Evolutionary conservation across 2,329 filamentous ascomycete species (phyloP).

Genomic region (Neopestalotiopsis clavispora): DNA sequence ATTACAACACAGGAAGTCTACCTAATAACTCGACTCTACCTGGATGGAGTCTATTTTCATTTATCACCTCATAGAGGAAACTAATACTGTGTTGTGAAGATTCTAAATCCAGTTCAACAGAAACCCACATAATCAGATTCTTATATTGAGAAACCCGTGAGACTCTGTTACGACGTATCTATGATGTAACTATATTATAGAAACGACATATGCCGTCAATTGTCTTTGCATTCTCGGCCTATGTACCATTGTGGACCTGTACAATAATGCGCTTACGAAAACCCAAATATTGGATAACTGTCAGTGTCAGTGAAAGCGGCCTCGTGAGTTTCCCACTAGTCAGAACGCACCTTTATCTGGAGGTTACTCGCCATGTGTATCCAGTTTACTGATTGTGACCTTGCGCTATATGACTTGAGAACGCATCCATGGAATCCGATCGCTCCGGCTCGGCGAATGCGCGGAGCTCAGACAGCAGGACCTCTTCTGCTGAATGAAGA

Average conservation of each 20-base stretch:
- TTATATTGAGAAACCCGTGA: neutral
- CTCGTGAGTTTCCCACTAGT: neutral
- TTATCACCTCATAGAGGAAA: too few relatives aligned
- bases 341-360: neutral
- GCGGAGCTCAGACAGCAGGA: neutral
- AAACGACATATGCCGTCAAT: conserved; percentile 1
- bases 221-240: neutral
- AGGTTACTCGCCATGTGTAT: neutral
- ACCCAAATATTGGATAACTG: neutral
- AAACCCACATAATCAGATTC: too few relatives aligned
- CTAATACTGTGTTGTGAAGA: too few relatives aligned
- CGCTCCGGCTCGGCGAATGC: neutral
- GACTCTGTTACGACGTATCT: neutral
- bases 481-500: conserved; percentile 3
- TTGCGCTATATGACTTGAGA: neutral
- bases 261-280: neutral
- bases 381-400: neutral
- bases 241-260: conserved; percentile 1
- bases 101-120: too few relatives aligned
- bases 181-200: neutral
- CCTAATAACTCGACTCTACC: too few relatives aligned
- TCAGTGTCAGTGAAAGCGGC: neutral
- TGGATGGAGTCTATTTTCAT: too few relatives aligned
- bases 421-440: neutral
- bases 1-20: too few relatives aligned